phyloP scores from a whole-genome alignment of 192 early-diverging fungal species.

The Oehlia diaphana region DNA sequence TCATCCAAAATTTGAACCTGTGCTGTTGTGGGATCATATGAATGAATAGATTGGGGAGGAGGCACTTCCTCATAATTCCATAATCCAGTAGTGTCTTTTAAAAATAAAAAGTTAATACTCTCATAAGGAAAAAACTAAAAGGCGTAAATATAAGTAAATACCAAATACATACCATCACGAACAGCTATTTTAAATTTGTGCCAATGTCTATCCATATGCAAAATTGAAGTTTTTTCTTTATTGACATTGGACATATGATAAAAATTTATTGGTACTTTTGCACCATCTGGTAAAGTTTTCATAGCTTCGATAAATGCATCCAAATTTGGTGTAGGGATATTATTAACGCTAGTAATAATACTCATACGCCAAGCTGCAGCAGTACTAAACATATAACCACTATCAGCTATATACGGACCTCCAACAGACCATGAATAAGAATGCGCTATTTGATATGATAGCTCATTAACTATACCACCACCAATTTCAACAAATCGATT shows the following conservation, averaged over 20 bases:
- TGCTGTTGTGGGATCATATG: conserved; percentile 64
- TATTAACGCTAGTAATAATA: conserved; percentile 66
- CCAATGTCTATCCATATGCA: conserved; percentile 88
- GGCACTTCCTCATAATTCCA: conserved; percentile 79
- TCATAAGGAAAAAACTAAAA: too few species aligned
- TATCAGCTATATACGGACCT: conserved; percentile 81
- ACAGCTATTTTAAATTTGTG: conserved; percentile 72
- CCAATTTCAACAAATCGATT: conserved; percentile 84
- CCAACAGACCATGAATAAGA: conserved; percentile 63
- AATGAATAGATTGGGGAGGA: conserved; percentile 53
- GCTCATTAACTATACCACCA: conserved; percentile 72
- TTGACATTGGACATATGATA: conserved; percentile 82
- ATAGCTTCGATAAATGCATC: conserved; percentile 67
- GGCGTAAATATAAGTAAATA: too few species aligned
- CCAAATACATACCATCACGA: conserved; percentile 59
- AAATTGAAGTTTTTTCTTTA: conserved; percentile 75
- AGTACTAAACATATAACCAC: conserved; percentile 67
- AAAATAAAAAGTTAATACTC: too few species aligned
- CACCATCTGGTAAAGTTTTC: conserved; percentile 60
- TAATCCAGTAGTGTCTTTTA: conserved; percentile 56
- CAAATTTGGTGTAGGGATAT: conserved; percentile 64
- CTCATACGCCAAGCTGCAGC: conserved; percentile 70
- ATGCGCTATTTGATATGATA: conserved; percentile 76
- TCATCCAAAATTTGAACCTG: conserved; percentile 68
- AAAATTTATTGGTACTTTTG: conserved; percentile 60